Base-by-base conservation (phyloP, 169 alveolate species). In the Nephromyces sp. region DNA sequence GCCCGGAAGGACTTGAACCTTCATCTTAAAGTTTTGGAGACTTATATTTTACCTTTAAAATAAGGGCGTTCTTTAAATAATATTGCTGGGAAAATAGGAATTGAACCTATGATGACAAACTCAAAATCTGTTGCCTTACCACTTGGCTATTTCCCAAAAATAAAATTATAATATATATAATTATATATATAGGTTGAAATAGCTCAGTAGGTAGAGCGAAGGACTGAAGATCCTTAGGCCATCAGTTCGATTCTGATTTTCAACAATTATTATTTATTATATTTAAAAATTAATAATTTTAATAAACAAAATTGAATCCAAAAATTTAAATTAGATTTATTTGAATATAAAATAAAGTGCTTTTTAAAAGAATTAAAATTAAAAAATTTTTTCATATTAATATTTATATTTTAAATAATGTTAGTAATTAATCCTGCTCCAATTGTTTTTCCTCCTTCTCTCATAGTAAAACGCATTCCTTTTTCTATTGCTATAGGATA, bases 311-410 rank as follows among this genome's bases (percentile, higher is more conserved):
- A 43, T 43, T 43, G 57, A 15, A 43, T 15, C 57, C 57, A 43
- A 43, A 43, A 43, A 43, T 43, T n/a, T 15, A 15, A 15, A 15
- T 15, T 15, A 43, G 57, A 15, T 43, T 15, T 43, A 15, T 15
- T 43, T 15, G 25, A 43, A 43, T 43, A 43, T 43, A n/a, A 15
- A 43, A 43, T 15, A n/a, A 43, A 43, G n/a, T 43, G 57, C 57
- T 43, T 43, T 43, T 15, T 15, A 43, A 43, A 43, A 15, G 57
- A 43, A 15, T 43, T 43, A 43, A 43, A 43, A 43, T 43, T 43
- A 43, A 43, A 43, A 94, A 95, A 68, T 94, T 97, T 63, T 96
- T 95, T 76, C 92, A 93, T 83, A 93, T 97, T 66, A 97, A 70
- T 43, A 80, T 82, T 35, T 89, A 87, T 6, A 95, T 85, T 75